These are phyloP conservation scores for Saccharomycopsis amapae DNA, from an alignment of 805 yeast genomes.

Conservation along the genomic window DNA sequence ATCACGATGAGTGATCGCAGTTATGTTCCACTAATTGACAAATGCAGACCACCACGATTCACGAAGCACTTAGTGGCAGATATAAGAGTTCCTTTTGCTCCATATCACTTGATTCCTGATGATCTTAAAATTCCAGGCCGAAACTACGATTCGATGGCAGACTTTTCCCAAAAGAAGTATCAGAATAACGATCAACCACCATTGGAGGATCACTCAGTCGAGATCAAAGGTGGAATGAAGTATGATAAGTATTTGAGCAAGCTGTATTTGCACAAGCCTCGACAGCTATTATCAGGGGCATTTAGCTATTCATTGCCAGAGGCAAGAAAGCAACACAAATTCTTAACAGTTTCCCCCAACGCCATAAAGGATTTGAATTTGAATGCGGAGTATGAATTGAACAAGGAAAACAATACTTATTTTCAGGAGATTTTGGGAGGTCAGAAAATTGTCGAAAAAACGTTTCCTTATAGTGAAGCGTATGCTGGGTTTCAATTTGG, in stretches of 20 bases:
- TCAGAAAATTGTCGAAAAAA: conserved; percentile 33
- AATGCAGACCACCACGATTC: not conserved
- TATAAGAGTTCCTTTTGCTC: conserved; percentile 16
- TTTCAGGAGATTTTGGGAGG: conserved; percentile 61
- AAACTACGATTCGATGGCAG: conserved; percentile 1
- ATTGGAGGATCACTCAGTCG: not conserved
- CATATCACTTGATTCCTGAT: conserved; percentile 17
- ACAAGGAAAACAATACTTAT: conserved; percentile 35
- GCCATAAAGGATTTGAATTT: conserved; percentile 63
- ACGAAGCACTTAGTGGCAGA: conserved; percentile 11
- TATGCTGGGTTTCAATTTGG: conserved; percentile 98
- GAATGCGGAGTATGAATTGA: conserved; percentile 21
- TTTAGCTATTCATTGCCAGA: conserved; percentile 74
- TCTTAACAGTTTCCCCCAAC: conserved; percentile 48
- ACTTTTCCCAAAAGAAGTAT: conserved; percentile 5
- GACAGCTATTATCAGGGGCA: conserved; percentile 52
- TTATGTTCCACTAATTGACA: not conserved
- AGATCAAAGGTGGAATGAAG: conserved; percentile 10
- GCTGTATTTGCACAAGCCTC: conserved; percentile 41
- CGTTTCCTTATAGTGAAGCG: conserved; percentile 81
- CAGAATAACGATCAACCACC: not conserved
- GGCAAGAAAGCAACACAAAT: conserved; percentile 41
- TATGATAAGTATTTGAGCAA: conserved; percentile 14
- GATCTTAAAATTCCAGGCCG: conserved; percentile 4
- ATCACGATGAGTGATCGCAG: not conserved